phyloP scores from a whole-genome alignment of 768 basidiomycete genomes.

The Leccinum boreale region DNA sequence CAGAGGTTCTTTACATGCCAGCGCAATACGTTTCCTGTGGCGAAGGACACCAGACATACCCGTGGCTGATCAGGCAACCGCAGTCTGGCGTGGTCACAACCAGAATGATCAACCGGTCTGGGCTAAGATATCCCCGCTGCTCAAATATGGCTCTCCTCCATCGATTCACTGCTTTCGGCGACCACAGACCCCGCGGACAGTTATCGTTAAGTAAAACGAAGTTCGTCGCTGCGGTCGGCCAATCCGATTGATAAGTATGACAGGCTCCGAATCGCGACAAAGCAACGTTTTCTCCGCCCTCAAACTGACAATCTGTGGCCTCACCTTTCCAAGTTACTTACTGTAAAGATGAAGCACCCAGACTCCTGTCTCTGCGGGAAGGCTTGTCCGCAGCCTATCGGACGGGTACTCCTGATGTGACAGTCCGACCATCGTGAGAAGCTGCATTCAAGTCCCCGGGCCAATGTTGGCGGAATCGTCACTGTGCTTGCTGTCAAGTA shows the following conservation, averaged over 20 bases:
- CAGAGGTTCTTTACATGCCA: not conserved
- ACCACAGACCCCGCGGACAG: not conserved
- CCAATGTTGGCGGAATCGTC: not conserved
- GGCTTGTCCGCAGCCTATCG: not conserved
- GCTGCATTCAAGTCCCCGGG: not conserved
- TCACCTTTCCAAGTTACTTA: not conserved
- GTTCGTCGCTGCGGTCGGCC: not conserved
- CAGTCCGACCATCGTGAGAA: not conserved
- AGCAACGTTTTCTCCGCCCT: not conserved
- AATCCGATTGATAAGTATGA: not conserved
- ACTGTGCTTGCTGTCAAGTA: not conserved
- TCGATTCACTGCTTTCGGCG: not conserved
- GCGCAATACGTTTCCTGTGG: not conserved
- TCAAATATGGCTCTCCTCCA: not conserved
- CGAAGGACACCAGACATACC: not conserved
- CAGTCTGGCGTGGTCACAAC: not conserved
- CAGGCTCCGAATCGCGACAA: not conserved
- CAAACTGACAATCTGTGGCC: not conserved
- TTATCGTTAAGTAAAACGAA: not conserved
- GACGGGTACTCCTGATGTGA: not conserved
- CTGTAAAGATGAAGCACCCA: not conserved
- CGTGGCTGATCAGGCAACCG: not conserved
- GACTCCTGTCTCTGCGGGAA: not conserved
- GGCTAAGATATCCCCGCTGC: not conserved
- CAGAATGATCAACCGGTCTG: not conserved